Conservation (phyloP, 768 basidiomycete species). For the Mycena maculata region DNA sequence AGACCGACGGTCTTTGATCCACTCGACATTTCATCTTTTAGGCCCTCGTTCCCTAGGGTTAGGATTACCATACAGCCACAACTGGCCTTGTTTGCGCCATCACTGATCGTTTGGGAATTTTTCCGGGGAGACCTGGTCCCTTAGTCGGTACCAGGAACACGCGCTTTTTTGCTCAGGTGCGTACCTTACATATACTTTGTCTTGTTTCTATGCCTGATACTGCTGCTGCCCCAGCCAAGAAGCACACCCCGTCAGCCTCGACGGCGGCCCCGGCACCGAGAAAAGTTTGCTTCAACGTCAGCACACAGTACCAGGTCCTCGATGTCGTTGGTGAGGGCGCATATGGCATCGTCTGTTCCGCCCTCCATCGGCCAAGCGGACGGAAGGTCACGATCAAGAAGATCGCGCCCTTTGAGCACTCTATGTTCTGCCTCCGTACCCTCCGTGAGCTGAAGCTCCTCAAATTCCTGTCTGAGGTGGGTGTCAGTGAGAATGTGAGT, state of each 20-base stretch:
- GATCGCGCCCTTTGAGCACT: slow-evolving; percentile 94
- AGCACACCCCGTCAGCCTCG: slow-evolving; percentile 54
- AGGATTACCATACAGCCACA: too few relatives aligned
- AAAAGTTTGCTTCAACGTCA: slow-evolving; percentile 92
- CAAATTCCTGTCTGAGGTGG: slow-evolving; percentile 88
- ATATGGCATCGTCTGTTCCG: slow-evolving; percentile 96
- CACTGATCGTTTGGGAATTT: too few relatives aligned
- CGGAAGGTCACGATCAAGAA: slow-evolving; percentile 98
- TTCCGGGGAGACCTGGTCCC: too few relatives aligned
- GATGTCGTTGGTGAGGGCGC: slow-evolving; percentile 93
- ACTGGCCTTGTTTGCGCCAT: too few relatives aligned
- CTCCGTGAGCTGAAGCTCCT: slow-evolving; percentile 86
- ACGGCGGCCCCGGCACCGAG: slow-evolving; percentile 68
- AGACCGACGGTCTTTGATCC: too few relatives aligned
- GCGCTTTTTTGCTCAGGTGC: slow-evolving; percentile 29
- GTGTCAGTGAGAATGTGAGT: slow-evolving; percentile 65
- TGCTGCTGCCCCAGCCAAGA: slow-evolving; percentile 37
- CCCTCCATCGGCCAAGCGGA: slow-evolving; percentile 85
- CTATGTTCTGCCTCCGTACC: slow-evolving; percentile 94
- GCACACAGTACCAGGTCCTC: slow-evolving; percentile 85
- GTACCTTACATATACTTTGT: slow-evolving; percentile 27
- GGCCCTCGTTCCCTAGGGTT: too few relatives aligned
- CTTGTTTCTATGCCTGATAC: slow-evolving; percentile 35
- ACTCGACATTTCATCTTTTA: too few relatives aligned
- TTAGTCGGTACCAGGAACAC: too few relatives aligned